Evolutionary conservation across 805 yeast genomes (phyloP), one percentile per base, ranked within the genome.

Genomic region (Huiozyma naganishii): DNA sequence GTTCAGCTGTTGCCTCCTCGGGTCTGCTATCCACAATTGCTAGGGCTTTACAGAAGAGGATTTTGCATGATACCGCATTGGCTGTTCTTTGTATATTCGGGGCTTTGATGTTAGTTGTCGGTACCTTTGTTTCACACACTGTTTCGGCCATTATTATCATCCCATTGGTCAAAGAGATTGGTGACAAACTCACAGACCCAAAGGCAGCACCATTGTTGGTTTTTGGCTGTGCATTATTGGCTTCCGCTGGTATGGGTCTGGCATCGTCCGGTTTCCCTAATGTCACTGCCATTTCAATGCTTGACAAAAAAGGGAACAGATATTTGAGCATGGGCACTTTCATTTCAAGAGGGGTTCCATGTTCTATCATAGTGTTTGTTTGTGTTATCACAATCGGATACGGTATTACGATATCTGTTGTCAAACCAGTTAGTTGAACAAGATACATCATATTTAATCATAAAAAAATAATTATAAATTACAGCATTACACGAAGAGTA

Each of bases 201-300:
- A 94, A 85, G 55, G 90, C 97, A 12, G 66, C 71, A 1, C 65
- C 65, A 6, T 52, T 66, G 23, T 50, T 69, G 42, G 65, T 69
- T 39, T 68, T 69, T 44, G 69, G 69, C 38, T 62, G 67, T 45
- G 73, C 88, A 33, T 61, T 89, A 40, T 65, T 90, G 51, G 81
- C 94, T 17, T 88, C 97, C 0, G 83, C 85, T 42, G 98, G 97
- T 46, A 92, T 90, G 97, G 97, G 95, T 3, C 70, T 90, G 45
- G 97, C 98, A 3, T 89, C 97, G 0, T 81, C 95, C 0, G 97
- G 98, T 0, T 92, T 92, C 72, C 98, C 98, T 7, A 90, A 92
- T 58, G 95, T 90, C 33, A 89, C 97, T 0, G 98, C 97, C 0
- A 86, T 92, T 47, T 87, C 97, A 48, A 81, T 86, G 82, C 76